These are phyloP conservation scores for Dactylellina leptospora DNA, from an alignment of 2,329 filamentous ascomycete species.

Conservation along the genomic window DNA sequence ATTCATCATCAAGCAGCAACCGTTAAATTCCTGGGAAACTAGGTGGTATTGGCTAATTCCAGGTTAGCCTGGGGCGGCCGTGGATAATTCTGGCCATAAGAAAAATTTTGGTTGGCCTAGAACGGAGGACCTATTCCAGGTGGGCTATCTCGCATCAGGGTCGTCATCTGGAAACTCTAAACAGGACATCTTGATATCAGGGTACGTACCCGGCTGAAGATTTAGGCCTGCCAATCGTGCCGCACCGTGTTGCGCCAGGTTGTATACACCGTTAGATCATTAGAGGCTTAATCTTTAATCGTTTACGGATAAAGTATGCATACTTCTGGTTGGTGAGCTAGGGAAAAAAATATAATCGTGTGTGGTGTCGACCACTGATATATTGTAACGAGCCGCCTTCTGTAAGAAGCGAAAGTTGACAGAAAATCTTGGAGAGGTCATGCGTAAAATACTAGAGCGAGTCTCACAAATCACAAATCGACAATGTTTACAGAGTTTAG, in stretches of 20 bases:
- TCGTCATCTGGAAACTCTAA: slow-evolving; percentile 8
- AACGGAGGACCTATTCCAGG: slow-evolving; percentile 35
- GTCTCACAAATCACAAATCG: slow-evolving; percentile 49
- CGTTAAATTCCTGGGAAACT: slow-evolving; percentile 20
- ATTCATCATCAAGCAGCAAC: slow-evolving; percentile 20
- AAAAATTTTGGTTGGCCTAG: slow-evolving; percentile 21
- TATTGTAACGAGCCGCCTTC: slow-evolving; percentile 32
- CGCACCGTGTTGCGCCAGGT: slow-evolving; percentile 15
- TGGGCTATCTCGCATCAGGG: slow-evolving; percentile 16
- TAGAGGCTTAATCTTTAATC: slow-evolving; percentile 17
- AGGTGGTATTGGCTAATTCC: slow-evolving; percentile 41
- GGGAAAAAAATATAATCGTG: not conserved
- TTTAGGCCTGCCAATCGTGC: slow-evolving; percentile 19
- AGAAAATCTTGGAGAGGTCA: slow-evolving; percentile 42
- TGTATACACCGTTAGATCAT: slow-evolving; percentile 15
- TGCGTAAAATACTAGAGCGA: slow-evolving; percentile 23
- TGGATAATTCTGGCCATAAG: slow-evolving; percentile 15
- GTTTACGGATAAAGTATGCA: slow-evolving; percentile 4
- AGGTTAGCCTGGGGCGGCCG: slow-evolving; percentile 8
- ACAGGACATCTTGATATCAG: slow-evolving; percentile 5
- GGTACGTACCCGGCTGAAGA: slow-evolving; percentile 24
- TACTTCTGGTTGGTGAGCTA: not conserved
- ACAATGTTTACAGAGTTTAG: slow-evolving; percentile 38
- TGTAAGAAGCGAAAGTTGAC: slow-evolving; percentile 3
- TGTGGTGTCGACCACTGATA: slow-evolving; percentile 16